A percentile compares a stretch with the other conserved stretches of the same genome.
Conservation (phyloP, 768 basidiomycete species). For the Tephrocybe sp. region DNA sequence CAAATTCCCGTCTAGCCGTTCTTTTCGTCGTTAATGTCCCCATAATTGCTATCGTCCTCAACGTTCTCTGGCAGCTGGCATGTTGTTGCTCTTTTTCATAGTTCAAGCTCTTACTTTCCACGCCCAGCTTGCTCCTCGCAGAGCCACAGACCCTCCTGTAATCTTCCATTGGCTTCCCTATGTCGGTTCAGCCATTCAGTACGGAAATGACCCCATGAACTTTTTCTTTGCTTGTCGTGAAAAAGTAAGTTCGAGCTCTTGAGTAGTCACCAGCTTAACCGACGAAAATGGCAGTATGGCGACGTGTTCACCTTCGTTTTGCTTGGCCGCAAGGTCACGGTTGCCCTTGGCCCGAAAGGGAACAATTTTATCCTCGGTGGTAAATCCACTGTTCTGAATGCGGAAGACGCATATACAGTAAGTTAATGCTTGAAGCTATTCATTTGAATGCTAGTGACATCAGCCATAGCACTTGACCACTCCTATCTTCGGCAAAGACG, state of each 20-base stretch:
- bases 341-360: conserved; percentile 87
- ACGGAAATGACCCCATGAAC: conserved; percentile 90
- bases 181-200: conserved; percentile 84
- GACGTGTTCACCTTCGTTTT: conserved; percentile 96
- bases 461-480: conserved; percentile 77
- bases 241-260: conserved; percentile 51
- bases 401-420: conserved; percentile 96
- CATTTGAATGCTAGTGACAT: conserved; percentile 5
- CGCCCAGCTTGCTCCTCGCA: conserved; percentile 63
- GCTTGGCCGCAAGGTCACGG: conserved; percentile 87
- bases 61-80: conserved; percentile 81
- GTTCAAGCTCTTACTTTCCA: neutral
- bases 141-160: conserved; percentile 76
- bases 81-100: conserved; percentile 23
- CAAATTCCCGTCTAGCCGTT: conserved; percentile 36
- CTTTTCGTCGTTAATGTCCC: conserved; percentile 67
- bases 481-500: conserved; percentile 95
- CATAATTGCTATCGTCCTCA: conserved; percentile 64
- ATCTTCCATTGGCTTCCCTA: conserved; percentile 94
- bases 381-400: conserved; percentile 87
- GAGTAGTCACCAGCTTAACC: neutral
- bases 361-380: conserved; percentile 95
- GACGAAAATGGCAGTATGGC: conserved; percentile 79
- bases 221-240: conserved; percentile 81
- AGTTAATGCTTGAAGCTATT: conserved; percentile 10